phyloP scores from a whole-genome alignment of 352 stramenopile genomes.

The Phytophthora pini region DNA sequence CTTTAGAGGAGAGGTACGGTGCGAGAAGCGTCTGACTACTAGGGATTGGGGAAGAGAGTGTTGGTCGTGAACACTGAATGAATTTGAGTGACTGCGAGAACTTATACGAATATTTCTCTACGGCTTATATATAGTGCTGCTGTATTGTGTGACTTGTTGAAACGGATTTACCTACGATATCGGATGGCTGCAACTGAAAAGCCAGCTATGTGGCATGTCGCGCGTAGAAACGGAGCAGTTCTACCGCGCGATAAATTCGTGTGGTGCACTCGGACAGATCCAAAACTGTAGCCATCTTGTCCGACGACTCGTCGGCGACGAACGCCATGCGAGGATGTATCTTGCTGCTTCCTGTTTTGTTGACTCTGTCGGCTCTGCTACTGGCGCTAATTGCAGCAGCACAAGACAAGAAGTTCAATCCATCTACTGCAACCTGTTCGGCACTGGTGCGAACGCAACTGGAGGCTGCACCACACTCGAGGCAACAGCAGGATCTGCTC shows the following conservation, averaged over 20 bases:
- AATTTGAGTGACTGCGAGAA: no score
- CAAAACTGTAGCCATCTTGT: slow-evolving; percentile 18
- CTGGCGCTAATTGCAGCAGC: not conserved
- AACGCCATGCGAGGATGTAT: not conserved
- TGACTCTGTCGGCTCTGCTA: not conserved
- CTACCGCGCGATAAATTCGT: slow-evolving; percentile 2
- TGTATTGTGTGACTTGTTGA: not conserved
- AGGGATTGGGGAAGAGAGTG: slow-evolving; percentile 3
- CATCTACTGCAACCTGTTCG: slow-evolving; percentile 16
- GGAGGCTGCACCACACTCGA: slow-evolving; percentile 15
- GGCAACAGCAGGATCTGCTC: slow-evolving; percentile 26
- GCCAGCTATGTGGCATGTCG: not conserved
- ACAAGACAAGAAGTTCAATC: not conserved
- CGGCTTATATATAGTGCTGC: no score
- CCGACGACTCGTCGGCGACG: not conserved
- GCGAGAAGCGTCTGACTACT: slow-evolving; percentile 10
- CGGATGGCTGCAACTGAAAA: not conserved
- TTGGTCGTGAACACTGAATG: not conserved
- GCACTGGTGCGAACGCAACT: slow-evolving; percentile 3
- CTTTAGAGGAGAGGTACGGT: slow-evolving; percentile 6
- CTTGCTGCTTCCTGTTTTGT: slow-evolving; percentile 9
- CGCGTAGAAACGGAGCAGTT: not conserved
- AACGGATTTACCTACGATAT: not conserved
- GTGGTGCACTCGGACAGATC: not conserved
- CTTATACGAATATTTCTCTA: not conserved